phyloP scores from a whole-genome alignment of 208 protist species.

The Trypanosoma vivax region DNA sequence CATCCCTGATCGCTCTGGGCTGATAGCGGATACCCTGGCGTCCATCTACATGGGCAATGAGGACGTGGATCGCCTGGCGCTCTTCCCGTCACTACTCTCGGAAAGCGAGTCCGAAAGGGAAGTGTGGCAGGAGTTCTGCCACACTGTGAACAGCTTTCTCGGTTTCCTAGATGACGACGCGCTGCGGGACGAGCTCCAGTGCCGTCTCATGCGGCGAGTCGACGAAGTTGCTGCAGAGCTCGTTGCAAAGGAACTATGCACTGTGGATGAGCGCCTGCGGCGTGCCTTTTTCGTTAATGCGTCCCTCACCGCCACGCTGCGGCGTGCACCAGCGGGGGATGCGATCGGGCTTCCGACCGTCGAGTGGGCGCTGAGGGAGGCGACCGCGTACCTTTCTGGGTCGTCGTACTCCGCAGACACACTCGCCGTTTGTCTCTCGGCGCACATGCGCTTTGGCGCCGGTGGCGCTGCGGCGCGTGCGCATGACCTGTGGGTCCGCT shows the following conservation, averaged over 20 bases:
- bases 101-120: slow-evolving; percentile 38
- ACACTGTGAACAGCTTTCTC: slow-evolving; percentile 30
- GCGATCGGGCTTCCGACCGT: slow-evolving; percentile 24
- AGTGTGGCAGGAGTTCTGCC: slow-evolving; percentile 51
- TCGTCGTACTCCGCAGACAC: slow-evolving; percentile 32
- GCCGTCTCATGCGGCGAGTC: slow-evolving; percentile 21
- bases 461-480: slow-evolving; percentile 10
- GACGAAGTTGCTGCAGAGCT: slow-evolving; percentile 10
- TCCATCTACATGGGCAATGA: slow-evolving; percentile 70
- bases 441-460: slow-evolving; percentile 33
- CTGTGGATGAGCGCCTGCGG: slow-evolving; percentile 9
- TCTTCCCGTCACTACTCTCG: slow-evolving; percentile 29
- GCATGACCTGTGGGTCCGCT: slow-evolving; percentile 37
- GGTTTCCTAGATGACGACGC: slow-evolving; percentile 31
- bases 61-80: slow-evolving; percentile 39
- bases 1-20: slow-evolving; percentile 36
- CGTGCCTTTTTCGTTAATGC: slow-evolving; percentile 19
- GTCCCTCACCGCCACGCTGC: slow-evolving; percentile 3
- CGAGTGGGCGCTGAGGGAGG: slow-evolving; percentile 59
- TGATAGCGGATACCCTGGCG: slow-evolving; percentile 73
- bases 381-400: slow-evolving; percentile 35
- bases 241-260: slow-evolving; percentile 11
- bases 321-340: slow-evolving; percentile 1
- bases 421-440: slow-evolving; percentile 32
- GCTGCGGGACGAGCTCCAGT: slow-evolving; percentile 25